Conservation (phyloP, 2,329 filamentous ascomycete genomes). For the Aspergillus texensis region DNA sequence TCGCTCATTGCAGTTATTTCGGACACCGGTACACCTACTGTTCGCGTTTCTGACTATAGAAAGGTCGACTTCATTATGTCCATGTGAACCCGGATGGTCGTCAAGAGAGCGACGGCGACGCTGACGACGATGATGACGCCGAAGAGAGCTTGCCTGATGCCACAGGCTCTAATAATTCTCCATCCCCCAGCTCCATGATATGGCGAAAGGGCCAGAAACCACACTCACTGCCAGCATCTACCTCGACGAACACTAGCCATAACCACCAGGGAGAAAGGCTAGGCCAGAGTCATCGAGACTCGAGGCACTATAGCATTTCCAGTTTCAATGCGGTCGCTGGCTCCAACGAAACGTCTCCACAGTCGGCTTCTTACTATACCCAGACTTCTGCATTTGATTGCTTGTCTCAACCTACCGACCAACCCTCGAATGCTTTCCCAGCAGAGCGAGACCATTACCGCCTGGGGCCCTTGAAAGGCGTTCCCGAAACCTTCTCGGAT, state of each 20-base stretch:
- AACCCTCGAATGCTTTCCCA: not conserved
- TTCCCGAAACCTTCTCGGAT: conserved; percentile 6
- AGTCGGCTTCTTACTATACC: not conserved
- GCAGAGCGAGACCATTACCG: conserved; percentile 5
- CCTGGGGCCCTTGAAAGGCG: conserved; percentile 3
- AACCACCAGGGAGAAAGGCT: not conserved
- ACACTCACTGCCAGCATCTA: not conserved
- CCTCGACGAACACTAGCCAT: not conserved
- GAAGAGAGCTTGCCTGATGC: not conserved
- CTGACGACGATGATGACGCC: not conserved
- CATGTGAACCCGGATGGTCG: not conserved
- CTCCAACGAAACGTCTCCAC: not conserved
- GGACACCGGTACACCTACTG: not conserved
- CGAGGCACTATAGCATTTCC: not conserved
- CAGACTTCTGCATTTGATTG: not conserved
- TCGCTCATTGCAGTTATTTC: not conserved
- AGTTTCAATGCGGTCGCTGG: not conserved
- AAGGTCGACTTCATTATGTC: not conserved
- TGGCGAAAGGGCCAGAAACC: not conserved
- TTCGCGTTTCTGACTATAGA: not conserved
- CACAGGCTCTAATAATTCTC: not conserved
- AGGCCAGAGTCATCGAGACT: not conserved
- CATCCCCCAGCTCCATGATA: not conserved
- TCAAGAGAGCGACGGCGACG: not conserved
- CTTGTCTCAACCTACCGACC: not conserved